These are phyloP conservation scores for Apium graveolens DNA, from an alignment of 129 eudicot species.

Conservation along the genomic window DNA sequence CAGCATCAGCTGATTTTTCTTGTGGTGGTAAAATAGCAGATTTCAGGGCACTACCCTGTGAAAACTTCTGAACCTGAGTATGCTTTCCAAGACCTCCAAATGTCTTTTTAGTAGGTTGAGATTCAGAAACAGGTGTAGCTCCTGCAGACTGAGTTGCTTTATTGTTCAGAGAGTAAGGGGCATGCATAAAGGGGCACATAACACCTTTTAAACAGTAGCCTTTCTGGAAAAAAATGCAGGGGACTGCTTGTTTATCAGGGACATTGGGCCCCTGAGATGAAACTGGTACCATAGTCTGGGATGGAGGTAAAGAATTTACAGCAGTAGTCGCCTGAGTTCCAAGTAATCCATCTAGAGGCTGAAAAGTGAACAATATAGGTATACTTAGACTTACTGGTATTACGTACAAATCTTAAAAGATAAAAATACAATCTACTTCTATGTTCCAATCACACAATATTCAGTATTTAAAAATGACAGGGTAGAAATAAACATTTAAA, in stretches of 20 bases:
- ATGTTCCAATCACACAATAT: background rate
- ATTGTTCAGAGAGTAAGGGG: conserved; percentile 29
- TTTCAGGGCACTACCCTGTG: conserved; percentile 29
- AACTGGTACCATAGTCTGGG: conserved; percentile 26
- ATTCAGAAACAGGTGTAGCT: conserved; percentile 27
- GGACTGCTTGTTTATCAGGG: conserved; percentile 55
- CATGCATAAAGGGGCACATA: conserved; percentile 72
- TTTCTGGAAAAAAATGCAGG: conserved; percentile 79
- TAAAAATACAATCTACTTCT: background rate
- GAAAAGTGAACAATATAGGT: conserved; percentile 6
- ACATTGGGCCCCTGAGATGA: conserved; percentile 25
- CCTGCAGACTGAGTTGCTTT: conserved; percentile 27
- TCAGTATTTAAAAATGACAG: background rate
- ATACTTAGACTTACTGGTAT: background rate
- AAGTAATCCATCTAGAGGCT: conserved; percentile 82
- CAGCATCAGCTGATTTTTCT: conserved; percentile 19
- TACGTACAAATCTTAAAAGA: background rate
- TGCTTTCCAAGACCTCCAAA: conserved; percentile 39
- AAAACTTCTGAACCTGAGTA: conserved; percentile 31
- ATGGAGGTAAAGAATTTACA: conserved; percentile 31
- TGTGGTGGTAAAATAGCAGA: conserved; percentile 22
- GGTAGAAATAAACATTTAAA: background rate
- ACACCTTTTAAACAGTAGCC: conserved; percentile 81
- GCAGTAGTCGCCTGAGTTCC: conserved; percentile 44
- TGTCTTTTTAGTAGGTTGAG: conserved; percentile 28